Base-by-base conservation (phyloP, 2,329 filamentous ascomycete species). In the Didymella sp. region DNA sequence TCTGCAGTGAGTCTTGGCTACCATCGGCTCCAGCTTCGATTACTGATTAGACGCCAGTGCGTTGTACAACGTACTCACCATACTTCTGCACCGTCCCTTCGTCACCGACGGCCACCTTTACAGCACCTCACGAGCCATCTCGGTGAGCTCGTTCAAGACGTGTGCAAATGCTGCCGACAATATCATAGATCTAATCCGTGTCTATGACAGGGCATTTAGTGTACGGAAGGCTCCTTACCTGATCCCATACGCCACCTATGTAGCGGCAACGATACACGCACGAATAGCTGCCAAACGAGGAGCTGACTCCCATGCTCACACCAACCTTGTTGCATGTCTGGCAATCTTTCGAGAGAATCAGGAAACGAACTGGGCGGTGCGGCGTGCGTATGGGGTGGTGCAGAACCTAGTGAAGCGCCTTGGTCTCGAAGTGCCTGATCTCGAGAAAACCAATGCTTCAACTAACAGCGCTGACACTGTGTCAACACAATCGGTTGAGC, bases 221-320 rank as follows among this genome's bases (percentile, higher is more conserved):
- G 74, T 83, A 1, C 71, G 74, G 12, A 70, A 77, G 8, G 80
- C 82, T 0, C 83, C 83, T 0, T 85, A 85, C 51, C 68, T 85
- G 1, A 77, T 85, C 11, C 82, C 81, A 0, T 86, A 86, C 63
- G 81, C 84, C 0, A 83, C 81, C 0, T 86, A 85, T 56, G 81
- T 84, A 0, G 78, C 78, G 2, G 81, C 81, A 0, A 85, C 82
- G 0, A 84, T 85, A 17, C 79, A 82, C 47, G 79, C 79, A 0
- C 81, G 82, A 3, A 81, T 82, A 0, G 80, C 82, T 1, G 79
- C 79, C 43, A 74, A 78, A 7, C 72, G 74, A 8, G 66, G 66
- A 0, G 71, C 72, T 0, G 80, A 78, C 1, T 73, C 77, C 3
- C 76, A 79, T 19, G 67, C 65, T 17, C 60, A 68, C 21, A 60